Conservation (phyloP, 306 rosid species). For the Betula pendula region DNA sequence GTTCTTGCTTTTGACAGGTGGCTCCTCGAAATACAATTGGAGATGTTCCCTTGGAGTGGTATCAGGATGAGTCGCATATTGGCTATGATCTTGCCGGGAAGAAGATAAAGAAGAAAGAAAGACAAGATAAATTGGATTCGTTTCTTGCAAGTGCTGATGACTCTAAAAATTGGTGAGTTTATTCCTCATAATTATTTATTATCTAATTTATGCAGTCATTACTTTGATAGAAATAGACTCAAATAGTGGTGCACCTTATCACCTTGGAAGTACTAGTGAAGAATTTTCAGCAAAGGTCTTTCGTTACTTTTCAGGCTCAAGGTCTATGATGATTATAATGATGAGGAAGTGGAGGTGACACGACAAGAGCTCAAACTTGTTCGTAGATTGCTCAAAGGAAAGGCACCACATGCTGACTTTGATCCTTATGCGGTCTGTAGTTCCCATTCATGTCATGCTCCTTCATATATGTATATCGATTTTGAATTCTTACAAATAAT, state of each 20-base stretch:
- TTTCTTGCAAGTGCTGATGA: constrained; percentile 82
- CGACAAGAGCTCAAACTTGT: constrained; percentile 65
- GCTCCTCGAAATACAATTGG: constrained; percentile 87
- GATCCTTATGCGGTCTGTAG: constrained; percentile 74
- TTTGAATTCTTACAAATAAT: constrained; percentile 2
- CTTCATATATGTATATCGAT: constrained; percentile 7
- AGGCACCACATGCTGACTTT: constrained; percentile 80
- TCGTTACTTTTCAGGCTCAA: constrained; percentile 62
- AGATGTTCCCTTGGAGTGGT: constrained; percentile 86
- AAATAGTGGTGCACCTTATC: background rate
- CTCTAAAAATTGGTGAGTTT: constrained; percentile 74
- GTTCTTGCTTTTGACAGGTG: constrained; percentile 46
- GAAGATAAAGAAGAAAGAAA: constrained; percentile 78
- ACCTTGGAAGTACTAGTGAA: background rate
- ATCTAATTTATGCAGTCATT: background rate
- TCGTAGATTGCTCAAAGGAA: constrained; percentile 60
- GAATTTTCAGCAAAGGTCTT: background rate
- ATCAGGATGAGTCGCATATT: constrained; percentile 80
- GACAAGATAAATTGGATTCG: constrained; percentile 68
- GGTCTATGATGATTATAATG: constrained; percentile 73
- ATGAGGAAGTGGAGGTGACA: constrained; percentile 71
- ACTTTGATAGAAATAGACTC: constrained; percentile 6
- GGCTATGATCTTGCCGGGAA: constrained; percentile 85
- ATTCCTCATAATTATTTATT: background rate
- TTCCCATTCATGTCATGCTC: constrained; percentile 14